phyloP scores from a whole-genome alignment of 441 rosid genomes.

The Populus hybrid region DNA sequence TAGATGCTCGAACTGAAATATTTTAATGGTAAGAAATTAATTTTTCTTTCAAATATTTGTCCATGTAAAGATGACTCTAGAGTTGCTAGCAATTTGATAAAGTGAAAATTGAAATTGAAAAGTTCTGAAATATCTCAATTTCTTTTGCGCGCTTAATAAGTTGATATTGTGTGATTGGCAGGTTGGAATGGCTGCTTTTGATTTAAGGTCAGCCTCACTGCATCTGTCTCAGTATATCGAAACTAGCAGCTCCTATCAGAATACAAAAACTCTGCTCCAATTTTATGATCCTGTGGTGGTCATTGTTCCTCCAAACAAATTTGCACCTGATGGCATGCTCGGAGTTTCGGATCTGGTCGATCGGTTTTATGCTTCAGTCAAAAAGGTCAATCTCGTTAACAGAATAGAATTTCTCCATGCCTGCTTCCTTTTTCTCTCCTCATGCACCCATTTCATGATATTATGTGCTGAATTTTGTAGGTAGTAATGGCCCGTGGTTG shows the following conservation, averaged over 20 bases:
- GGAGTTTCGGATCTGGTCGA: slow-evolving; percentile 88
- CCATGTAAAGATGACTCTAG: neutral
- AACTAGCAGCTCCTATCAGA: slow-evolving; percentile 95
- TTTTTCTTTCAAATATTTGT: neutral
- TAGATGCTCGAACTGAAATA: neutral
- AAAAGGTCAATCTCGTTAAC: slow-evolving; percentile 54
- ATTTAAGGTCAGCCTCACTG: slow-evolving; percentile 82
- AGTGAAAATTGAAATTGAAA: neutral
- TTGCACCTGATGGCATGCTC: slow-evolving; percentile 89
- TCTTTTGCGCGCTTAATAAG: neutral
- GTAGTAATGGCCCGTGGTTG: slow-evolving; percentile 87
- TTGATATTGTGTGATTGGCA: slow-evolving; percentile 21
- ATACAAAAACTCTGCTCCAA: slow-evolving; percentile 80
- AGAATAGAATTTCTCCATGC: slow-evolving; percentile 1
- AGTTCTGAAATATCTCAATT: neutral
- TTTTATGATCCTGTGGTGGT: slow-evolving; percentile 83
- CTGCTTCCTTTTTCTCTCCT: neutral
- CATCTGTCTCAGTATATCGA: slow-evolving; percentile 97
- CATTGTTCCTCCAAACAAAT: slow-evolving; percentile 81
- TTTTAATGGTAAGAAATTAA: neutral
- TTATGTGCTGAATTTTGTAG: slow-evolving; percentile 38
- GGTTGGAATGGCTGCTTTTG: slow-evolving; percentile 98
- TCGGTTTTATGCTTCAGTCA: slow-evolving; percentile 55
- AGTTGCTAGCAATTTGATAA: neutral
- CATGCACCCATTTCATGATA: slow-evolving; percentile 12